A percentile compares a stretch with the other conserved stretches of the same genome.
Evolutionary conservation across 306 rosid genomes (phyloP).

Genomic region (Rosa persica): DNA sequence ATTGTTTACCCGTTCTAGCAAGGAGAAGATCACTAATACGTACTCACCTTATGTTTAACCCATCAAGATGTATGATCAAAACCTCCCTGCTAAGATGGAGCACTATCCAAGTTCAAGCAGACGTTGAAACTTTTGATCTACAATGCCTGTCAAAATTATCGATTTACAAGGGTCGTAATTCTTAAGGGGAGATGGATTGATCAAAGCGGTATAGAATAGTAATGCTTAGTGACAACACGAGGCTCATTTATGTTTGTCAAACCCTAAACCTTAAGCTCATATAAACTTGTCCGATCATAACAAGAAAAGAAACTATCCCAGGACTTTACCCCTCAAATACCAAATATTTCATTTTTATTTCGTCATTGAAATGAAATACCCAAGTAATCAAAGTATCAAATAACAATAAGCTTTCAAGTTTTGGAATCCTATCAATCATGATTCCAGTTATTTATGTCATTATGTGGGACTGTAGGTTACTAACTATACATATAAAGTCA

Average conservation of each 20-base stretch:
- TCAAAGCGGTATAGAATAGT: neutral
- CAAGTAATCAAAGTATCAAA: too few relatives aligned
- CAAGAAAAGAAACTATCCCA: neutral
- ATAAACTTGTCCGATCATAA: neutral
- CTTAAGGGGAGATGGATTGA: neutral
- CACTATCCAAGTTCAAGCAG: neutral
- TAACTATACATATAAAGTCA: neutral
- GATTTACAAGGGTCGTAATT: neutral
- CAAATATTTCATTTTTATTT: neutral
- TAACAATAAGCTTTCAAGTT: neutral
- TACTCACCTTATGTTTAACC: neutral
- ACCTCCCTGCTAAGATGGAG: neutral
- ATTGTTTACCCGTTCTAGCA: neutral
- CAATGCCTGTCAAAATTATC: neutral
- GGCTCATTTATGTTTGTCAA: neutral
- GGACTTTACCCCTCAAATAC: neutral
- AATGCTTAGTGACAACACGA: neutral
- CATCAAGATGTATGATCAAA: too few relatives aligned
- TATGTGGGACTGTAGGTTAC: neutral
- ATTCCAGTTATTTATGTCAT: neutral
- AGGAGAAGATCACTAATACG: neutral
- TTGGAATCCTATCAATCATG: neutral
- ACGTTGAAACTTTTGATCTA: neutral
- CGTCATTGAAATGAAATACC: too few relatives aligned
- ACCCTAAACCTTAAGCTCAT: neutral